Evolutionary conservation across 257 asterid genomes (phyloP), one percentile per base, ranked within the genome.

Genomic region (Gentiana macrophylla): DNA sequence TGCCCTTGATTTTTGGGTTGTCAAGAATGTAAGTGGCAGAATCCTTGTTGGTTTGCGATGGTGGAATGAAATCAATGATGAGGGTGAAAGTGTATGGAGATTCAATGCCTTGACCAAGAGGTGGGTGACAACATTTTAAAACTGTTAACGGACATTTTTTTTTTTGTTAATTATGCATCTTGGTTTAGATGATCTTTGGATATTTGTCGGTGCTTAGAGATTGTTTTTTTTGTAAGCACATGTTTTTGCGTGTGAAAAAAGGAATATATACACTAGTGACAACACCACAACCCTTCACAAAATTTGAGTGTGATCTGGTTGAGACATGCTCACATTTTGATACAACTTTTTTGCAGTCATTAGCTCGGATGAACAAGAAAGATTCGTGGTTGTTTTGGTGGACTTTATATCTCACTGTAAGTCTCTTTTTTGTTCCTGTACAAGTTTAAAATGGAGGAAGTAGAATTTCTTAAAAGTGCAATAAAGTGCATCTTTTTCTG

Each of bases 371-470:
- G 83, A 89, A 89, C 83, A 84, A 86, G 84, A 86, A 89, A 81
- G 97, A 89, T 69, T 81, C 95, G 53, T 86, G 95, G 97, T 81
- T 89, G 35, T 89, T 89, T 73, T 86, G 97, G 97, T 89, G 97
- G 97, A 89, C 97, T 50, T 70, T 89, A 49, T 89, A 85, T 75
- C 76, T 89, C 55, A 77, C 94, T 32, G 97, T 89, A 77, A 75
- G 94, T 62, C 37, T 6, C 50, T 36, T 59, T 67, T n/a, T 32
- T 10, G 4, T 41, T 41, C n/a, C 50, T 35, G 37, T 60, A 47
- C 46, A 13, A 49, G 32, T 15, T 15, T 53, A 41, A 24, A 5
- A 5, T 41, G 46, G 9, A 41, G 9, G 46, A 38, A 38, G 45
- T 5, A 41, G 46, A 5, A 41, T 7, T 41, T 41, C 46, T 41